These are phyloP conservation scores for Claviceps cyperi DNA, from an alignment of 2,329 filamentous ascomycete genomes.

Conservation along the genomic window DNA sequence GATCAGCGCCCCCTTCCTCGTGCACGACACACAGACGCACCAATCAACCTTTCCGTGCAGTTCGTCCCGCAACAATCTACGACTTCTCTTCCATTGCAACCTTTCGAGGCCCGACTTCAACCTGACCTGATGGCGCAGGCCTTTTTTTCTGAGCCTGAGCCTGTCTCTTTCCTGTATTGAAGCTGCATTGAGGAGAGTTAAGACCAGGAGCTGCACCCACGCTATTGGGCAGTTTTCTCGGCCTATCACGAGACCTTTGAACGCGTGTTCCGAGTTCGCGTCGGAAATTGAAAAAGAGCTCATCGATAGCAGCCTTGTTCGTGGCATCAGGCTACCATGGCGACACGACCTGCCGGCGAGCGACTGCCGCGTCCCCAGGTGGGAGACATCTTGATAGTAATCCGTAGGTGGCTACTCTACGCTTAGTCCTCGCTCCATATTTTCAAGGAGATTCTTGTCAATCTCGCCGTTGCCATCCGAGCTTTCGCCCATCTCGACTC, in stretches of 20 bases:
- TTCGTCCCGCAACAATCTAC: neutral
- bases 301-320: neutral
- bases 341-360: slow-evolving; percentile 24
- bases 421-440: slow-evolving; percentile 12
- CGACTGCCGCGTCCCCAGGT: slow-evolving; percentile 37
- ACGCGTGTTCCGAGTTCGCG: neutral
- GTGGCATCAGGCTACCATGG: slow-evolving; percentile 20
- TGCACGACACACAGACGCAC: neutral
- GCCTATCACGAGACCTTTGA: neutral
- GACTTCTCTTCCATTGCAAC: neutral
- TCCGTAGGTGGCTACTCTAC: slow-evolving; percentile 39
- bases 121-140: slow-evolving; percentile 8
- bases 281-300: neutral
- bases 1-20: neutral
- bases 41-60: neutral
- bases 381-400: slow-evolving; percentile 55
- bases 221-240: slow-evolving; percentile 1
- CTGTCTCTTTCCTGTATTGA: slow-evolving; percentile 5
- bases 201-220: neutral
- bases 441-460: neutral
- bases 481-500: neutral
- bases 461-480: neutral
- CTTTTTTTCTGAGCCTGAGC: slow-evolving; percentile 4
- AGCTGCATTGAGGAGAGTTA: neutral
- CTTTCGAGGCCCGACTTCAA: neutral